phyloP scores from a whole-genome alignment of 2,329 filamentous ascomycete genomes.

The Sarocladium kiliense region DNA sequence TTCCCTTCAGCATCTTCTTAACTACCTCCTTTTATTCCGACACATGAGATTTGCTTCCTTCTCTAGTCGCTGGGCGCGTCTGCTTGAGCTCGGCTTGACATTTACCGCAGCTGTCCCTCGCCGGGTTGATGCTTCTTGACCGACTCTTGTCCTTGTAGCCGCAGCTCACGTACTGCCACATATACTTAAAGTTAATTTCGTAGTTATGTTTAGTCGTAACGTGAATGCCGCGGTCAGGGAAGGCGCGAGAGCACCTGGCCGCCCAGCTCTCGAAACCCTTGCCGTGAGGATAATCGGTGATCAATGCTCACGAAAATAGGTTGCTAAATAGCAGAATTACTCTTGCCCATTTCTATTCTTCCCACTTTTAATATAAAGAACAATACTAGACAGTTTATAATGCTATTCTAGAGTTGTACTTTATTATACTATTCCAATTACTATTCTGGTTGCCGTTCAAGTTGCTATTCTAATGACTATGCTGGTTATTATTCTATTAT shows the following conservation, averaged over 20 bases:
- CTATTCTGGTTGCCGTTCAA: no score
- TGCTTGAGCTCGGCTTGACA: slow-evolving; percentile 70
- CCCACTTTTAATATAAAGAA: no score
- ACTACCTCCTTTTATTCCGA: no score
- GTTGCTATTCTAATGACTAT: no score
- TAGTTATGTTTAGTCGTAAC: slow-evolving; percentile 91
- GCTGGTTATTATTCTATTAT: no score
- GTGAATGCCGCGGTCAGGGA: slow-evolving; percentile 58
- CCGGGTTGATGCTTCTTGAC: slow-evolving; percentile 75
- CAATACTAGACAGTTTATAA: no score
- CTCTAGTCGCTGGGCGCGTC: slow-evolving; percentile 74
- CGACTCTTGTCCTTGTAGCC: slow-evolving; percentile 73
- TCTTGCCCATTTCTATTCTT: no score
- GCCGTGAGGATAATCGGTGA: slow-evolving; percentile 75
- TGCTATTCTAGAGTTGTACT: no score
- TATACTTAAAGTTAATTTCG: slow-evolving; percentile 85
- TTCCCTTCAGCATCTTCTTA: no score
- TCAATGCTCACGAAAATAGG: slow-evolving; percentile 79
- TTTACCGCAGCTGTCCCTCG: slow-evolving; percentile 66
- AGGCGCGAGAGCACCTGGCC: slow-evolving; percentile 46
- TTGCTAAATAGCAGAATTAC: slow-evolving; percentile 93
- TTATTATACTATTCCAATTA: no score
- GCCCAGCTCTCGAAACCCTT: slow-evolving; percentile 78
- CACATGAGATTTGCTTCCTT: no score
- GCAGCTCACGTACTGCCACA: slow-evolving; percentile 77